Evolutionary conservation across 2,329 filamentous ascomycete species (phyloP), one percentile per base, ranked within the genome.

Genomic region (Stachybotrys echinatus): DNA sequence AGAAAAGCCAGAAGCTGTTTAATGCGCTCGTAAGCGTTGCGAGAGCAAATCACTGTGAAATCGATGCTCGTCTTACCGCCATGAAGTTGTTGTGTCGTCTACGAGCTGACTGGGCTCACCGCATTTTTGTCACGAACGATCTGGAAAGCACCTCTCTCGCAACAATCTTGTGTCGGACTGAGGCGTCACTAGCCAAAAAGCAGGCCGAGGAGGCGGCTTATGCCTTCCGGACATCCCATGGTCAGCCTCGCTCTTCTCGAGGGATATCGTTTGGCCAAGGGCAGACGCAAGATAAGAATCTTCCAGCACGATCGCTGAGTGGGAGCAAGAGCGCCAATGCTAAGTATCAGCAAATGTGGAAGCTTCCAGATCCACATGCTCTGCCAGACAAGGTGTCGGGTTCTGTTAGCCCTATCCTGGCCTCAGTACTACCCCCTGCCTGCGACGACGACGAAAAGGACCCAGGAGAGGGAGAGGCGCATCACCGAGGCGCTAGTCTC

Each of bases 71-170:
- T 6, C 71, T 94, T 22, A 85, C 84, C 12, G 84, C 86, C 3
- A 81, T 92, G 74, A 90, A 89, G 60, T 70, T 92, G 42, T 73
- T 96, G 2, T 92, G 95, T 63, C 83, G 92, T 42, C 72, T 96
- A 23, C 82, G 92, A 51, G 89, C 90, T 20, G 90, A 96, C 66
- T 89, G 87, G 64, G 83, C 87, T 10, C 83, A 92, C 56, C 80
- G 85, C 42, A 79, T 96, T 4, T 89, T 87, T 51, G 73, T 96
- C 48, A 83, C 83, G 7, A 70, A 80, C 31, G 79, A 82, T 23
- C 82, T 86, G 2, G 89, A 95, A 63, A 87, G 84, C 23, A 82
- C 86, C 55, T 83, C 82, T 48, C 73, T 96, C 21, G 89, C 91
- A 23, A 78, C 83, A 17, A 78, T 85, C 6, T 72, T 96, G 10